Conservation (phyloP, 2,329 filamentous ascomycete genomes). For the Venturia asperata region DNA sequence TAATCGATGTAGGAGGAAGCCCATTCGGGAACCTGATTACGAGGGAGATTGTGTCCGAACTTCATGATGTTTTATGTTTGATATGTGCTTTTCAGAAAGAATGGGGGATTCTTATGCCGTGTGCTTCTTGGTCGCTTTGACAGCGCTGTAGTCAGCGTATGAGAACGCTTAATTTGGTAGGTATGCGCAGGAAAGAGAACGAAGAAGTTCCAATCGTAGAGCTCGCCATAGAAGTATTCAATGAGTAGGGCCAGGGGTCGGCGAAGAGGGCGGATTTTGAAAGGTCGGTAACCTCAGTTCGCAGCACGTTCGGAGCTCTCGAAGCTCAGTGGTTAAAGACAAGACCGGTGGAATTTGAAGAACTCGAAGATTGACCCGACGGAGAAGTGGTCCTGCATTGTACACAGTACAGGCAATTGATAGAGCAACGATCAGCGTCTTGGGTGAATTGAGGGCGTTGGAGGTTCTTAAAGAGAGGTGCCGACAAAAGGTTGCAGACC, state of each 20-base stretch:
- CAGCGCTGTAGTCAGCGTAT: neutral
- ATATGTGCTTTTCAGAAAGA: neutral
- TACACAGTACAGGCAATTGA: conserved; percentile 8
- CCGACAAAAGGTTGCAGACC: neutral
- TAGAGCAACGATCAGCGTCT: neutral
- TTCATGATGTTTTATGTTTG: conserved; percentile 31
- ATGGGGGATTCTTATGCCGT: neutral
- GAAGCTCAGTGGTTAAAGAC: conserved; percentile 1
- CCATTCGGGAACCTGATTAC: conserved; percentile 85
- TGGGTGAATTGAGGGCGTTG: neutral
- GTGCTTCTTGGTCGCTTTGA: neutral
- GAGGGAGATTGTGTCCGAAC: conserved; percentile 54
- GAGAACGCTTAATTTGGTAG: neutral
- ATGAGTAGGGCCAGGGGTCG: neutral
- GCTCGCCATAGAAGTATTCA: conserved; percentile 3
- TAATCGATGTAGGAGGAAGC: conserved; percentile 79
- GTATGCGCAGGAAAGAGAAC: neutral
- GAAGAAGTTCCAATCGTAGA: neutral
- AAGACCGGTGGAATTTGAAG: neutral
- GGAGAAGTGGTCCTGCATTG: neutral
- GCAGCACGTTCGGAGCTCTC: neutral
- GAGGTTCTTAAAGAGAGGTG: neutral
- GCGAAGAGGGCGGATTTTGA: neutral
- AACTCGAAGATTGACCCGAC: neutral
- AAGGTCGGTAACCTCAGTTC: neutral